Percentiles rank a stretch among this genome's conserved stretches.
phyloP scores from a whole-genome alignment of 2,329 filamentous ascomycete genomes.

The Trichoderma endophyticum region DNA sequence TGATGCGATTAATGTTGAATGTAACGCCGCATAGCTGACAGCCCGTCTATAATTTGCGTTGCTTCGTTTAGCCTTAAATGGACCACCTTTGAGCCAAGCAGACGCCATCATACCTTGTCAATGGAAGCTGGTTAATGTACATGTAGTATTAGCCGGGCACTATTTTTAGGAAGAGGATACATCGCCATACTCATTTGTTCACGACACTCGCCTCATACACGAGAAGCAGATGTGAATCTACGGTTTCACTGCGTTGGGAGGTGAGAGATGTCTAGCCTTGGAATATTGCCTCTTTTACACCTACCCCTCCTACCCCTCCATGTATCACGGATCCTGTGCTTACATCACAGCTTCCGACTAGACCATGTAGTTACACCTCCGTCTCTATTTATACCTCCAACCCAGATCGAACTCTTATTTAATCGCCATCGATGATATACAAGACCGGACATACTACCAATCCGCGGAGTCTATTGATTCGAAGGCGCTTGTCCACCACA shows the following conservation, averaged over 20 bases:
- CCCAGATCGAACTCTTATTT: neutral
- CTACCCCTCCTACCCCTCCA: neutral
- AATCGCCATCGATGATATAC: neutral
- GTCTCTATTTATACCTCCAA: neutral
- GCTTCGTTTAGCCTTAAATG: neutral
- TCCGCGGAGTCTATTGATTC: neutral
- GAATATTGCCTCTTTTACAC: neutral
- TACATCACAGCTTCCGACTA: neutral
- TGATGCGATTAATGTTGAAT: conserved; percentile 29
- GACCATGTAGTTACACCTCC: neutral
- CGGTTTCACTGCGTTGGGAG: neutral
- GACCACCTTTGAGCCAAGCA: neutral
- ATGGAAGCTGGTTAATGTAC: neutral
- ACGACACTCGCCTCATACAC: neutral
- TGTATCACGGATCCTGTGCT: neutral
- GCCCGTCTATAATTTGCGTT: conserved; percentile 4
- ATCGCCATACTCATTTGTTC: neutral
- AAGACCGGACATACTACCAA: neutral
- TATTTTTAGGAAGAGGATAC: neutral
- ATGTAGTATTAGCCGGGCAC: neutral
- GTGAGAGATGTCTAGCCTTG: neutral
- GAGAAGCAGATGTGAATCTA: neutral
- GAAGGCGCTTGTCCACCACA: neutral
- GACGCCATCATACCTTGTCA: conserved; percentile 2
- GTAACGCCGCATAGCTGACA: conserved; percentile 31